Evolutionary conservation across 495 filamentous ascomycete genomes (phyloP), one percentile per base, ranked within the genome.

Genomic region (Evernia prunastri): DNA sequence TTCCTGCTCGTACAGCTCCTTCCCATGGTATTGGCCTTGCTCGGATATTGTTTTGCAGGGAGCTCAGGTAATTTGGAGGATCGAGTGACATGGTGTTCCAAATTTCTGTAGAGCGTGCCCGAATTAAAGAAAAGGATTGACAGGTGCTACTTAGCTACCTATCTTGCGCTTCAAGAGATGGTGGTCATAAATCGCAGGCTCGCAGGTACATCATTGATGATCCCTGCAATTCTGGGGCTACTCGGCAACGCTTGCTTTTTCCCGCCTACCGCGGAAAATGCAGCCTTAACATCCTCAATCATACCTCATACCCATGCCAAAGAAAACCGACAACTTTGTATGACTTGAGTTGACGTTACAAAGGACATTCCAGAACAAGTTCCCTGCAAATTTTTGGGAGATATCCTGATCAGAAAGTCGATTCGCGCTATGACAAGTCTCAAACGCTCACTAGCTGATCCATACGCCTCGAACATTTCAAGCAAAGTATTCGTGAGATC

Each of bases 1-100:
- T 93, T 68, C 90, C 89, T 71, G 90, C 90, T 74, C 94, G 88
- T 68, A 95, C 91, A 69, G 95, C 92, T 66, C 94, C 94, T 74
- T 97, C 95, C 94, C 94, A 99, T 54, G 93, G 91, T 73, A 99
- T 96, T 69, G 92, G 93, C 60, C 94, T 84, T 66, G 87, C 85
- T 68, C 95, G 89, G 72, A 96, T 96, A 78, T 97, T 97, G 79
- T 88, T 92, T 78, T 96, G 93, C 63, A 96, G 81, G 64, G 91
- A 92, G 69, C 84, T 86, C 63, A 97, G 88, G 74, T 97, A 96
- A 65, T 87, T 87, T 61, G 92, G 92, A 49, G 91, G 88, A 71
- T 96, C 91, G 73, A 96, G 84, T 63, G 90, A 94, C 90, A 93
- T 92, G 68, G 67, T 81, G 73, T 3, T 13, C 29, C 17, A 20